Conservation (phyloP, 2,329 filamentous ascomycete genomes). For the Ceratocystiopsis minuta region DNA sequence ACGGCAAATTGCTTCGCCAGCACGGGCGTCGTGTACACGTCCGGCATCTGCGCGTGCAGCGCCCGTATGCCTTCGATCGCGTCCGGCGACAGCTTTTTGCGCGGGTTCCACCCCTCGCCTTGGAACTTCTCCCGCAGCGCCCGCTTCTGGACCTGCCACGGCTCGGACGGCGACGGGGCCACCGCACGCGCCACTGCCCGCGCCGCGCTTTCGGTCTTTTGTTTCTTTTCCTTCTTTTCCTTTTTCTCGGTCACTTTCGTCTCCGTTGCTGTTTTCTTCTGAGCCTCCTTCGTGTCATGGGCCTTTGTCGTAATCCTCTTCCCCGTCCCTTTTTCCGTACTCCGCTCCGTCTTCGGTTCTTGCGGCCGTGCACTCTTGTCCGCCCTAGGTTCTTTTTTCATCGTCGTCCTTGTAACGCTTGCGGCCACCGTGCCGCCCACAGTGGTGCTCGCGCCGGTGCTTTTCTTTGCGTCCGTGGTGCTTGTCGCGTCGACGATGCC, state of each 20-base stretch:
- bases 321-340: too few species aligned
- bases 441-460: too few species aligned
- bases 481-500: too few species aligned
- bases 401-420: too few species aligned
- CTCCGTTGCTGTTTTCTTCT: neutral
- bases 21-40: constrained; percentile 54
- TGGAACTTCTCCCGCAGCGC: constrained; percentile 61
- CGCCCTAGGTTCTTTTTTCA: too few species aligned
- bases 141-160: constrained; percentile 61
- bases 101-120: constrained; percentile 58
- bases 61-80: constrained; percentile 78
- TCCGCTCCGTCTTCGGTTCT: too few species aligned
- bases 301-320: too few species aligned
- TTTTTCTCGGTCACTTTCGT: neutral
- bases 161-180: constrained; percentile 3
- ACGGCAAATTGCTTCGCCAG: constrained; percentile 68
- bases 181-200: neutral
- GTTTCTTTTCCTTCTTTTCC: neutral
- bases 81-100: constrained; percentile 79
- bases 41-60: constrained; percentile 59
- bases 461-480: too few species aligned
- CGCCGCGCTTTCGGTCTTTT: neutral
- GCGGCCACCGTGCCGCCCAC: too few species aligned
- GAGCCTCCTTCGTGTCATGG: neutral
- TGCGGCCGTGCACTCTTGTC: too few species aligned